Percentiles rank a stretch among this genome's conserved stretches.
These are phyloP conservation scores for Fagopyrum esculentum DNA, from an alignment of 148 eudicot genomes.

Conservation along the genomic window DNA sequence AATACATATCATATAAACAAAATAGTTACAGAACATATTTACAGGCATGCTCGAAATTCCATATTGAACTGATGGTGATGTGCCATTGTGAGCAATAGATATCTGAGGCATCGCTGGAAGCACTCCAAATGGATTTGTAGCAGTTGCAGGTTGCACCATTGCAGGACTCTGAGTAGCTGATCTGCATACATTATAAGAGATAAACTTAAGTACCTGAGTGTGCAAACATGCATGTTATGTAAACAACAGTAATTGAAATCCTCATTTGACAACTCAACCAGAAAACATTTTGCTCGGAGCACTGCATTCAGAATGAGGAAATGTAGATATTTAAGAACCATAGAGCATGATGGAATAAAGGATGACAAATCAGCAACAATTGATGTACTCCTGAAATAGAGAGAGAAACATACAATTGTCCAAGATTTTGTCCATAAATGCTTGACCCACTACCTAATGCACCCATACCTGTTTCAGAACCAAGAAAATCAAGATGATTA, in stretches of 20 bases:
- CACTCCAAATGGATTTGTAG: constrained; percentile 88
- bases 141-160: constrained; percentile 27
- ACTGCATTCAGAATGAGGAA: neutral
- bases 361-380: neutral
- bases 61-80: constrained; percentile 85
- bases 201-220: neutral
- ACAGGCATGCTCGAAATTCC: constrained; percentile 97
- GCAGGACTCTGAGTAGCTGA: constrained; percentile 49
- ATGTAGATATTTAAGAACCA: neutral
- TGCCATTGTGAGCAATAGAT: constrained; percentile 81
- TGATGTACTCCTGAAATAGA: neutral
- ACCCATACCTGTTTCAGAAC: constrained; percentile 36
- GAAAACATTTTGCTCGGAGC: neutral
- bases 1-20: neutral
- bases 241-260: neutral
- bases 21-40: constrained; percentile 18
- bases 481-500: constrained; percentile 13
- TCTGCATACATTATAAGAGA: constrained; percentile 26
- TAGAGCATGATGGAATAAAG: neutral
- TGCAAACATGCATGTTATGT: neutral
- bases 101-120: constrained; percentile 93
- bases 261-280: neutral
- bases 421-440: constrained; percentile 61
- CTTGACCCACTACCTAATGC: constrained; percentile 53
- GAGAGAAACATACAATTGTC: constrained; percentile 54